Evolutionary conservation across 805 yeast genomes (phyloP).

Genomic region (Candida insectorum): DNA sequence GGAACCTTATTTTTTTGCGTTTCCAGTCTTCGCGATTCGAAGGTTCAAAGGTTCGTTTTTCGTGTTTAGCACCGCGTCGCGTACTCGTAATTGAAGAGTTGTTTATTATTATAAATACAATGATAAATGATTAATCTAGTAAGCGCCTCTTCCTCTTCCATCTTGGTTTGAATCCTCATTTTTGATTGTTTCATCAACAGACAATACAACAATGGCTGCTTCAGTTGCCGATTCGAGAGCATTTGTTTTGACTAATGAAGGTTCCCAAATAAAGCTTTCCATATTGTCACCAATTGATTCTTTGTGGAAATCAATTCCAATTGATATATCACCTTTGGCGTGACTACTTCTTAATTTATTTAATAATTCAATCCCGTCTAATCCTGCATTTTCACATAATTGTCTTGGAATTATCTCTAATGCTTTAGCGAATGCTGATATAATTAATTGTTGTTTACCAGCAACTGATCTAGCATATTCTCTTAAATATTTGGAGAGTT

Average conservation of each 20-base stretch:
- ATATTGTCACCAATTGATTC: conserved; percentile 83
- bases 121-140: conserved; percentile 12
- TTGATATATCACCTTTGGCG: conserved; percentile 89
- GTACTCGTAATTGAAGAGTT: not conserved
- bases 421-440: conserved; percentile 91
- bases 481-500: conserved; percentile 80
- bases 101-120: not conserved
- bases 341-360: conserved; percentile 91
- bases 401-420: conserved; percentile 96
- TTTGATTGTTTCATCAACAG: conserved; percentile 93
- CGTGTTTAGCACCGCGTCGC: conserved; percentile 5
- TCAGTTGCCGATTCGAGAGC: conserved; percentile 96
- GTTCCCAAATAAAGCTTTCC: conserved; percentile 94
- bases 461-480: conserved; percentile 84
- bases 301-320: conserved; percentile 85
- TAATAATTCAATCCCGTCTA: conserved; percentile 92
- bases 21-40: too few relatives aligned
- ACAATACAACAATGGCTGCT: conserved; percentile 87
- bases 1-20: not conserved
- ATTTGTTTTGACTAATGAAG: conserved; percentile 87
- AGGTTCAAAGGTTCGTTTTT: too few relatives aligned
- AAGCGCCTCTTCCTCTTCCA: conserved; percentile 44
- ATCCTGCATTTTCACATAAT: conserved; percentile 97
- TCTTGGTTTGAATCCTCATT: conserved; percentile 59
- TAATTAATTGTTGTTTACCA: conserved; percentile 92